These are phyloP conservation scores for Paulownia fortunei DNA, from an alignment of 257 asterid species.

Conservation along the genomic window DNA sequence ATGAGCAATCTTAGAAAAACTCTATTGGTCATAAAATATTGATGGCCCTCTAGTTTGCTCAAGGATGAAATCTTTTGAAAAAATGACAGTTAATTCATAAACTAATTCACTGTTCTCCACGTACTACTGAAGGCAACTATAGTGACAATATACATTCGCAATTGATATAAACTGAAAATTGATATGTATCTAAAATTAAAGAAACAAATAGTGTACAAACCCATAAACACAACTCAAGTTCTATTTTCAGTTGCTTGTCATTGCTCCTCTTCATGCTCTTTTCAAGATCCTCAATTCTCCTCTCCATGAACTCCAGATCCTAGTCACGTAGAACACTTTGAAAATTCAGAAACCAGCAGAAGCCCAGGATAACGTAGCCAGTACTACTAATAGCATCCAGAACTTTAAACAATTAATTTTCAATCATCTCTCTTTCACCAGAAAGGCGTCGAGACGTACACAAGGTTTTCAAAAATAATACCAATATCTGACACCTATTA, in stretches of 20 bases:
- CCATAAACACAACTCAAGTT: slow-evolving; percentile 83
- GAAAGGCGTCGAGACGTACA: not conserved
- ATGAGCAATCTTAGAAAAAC: no score
- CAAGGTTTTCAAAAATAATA: no score
- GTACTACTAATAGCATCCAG: slow-evolving; percentile 16
- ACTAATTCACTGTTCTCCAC: no score
- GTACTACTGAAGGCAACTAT: no score
- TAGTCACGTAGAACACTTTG: slow-evolving; percentile 34
- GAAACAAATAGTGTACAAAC: slow-evolving; percentile 45
- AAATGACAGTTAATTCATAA: no score
- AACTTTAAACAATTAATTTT: slow-evolving; percentile 14
- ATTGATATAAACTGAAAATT: no score
- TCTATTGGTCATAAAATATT: no score
- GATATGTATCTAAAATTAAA: slow-evolving; percentile 3
- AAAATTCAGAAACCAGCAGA: slow-evolving; percentile 30
- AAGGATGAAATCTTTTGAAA: no score
- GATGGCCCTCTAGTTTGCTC: no score
- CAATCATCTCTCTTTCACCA: slow-evolving; percentile 9
- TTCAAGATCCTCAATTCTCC: slow-evolving; percentile 91
- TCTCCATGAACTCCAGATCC: slow-evolving; percentile 93
- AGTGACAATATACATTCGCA: no score
- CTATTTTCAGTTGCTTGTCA: slow-evolving; percentile 93
- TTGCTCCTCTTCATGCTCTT: slow-evolving; percentile 99
- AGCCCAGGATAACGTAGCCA: slow-evolving; percentile 12
- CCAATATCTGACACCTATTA: no score